Conservation (phyloP, 2,329 filamentous ascomycete species). For the Clonostachys byssicola region DNA sequence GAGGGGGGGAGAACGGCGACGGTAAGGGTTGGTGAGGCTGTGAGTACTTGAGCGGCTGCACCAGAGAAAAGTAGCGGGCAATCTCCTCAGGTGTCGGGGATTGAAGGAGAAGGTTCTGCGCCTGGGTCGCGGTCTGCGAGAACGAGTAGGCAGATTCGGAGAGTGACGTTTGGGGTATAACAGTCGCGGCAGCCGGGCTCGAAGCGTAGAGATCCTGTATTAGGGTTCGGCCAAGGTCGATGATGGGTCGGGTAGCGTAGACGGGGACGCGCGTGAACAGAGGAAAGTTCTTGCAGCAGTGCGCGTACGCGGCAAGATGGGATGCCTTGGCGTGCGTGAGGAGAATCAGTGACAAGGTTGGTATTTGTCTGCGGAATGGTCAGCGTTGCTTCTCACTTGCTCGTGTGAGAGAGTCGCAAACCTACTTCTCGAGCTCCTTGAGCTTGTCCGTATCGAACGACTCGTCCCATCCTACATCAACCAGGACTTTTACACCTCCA, state of each 20-base stretch:
- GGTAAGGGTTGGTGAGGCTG: constrained; percentile 89
- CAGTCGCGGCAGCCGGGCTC: constrained; percentile 80
- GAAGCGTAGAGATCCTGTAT: constrained; percentile 91
- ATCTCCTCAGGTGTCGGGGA: constrained; percentile 86
- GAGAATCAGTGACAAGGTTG: constrained; percentile 88
- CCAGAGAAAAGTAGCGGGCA: constrained; percentile 82
- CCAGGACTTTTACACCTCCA: constrained; percentile 89
- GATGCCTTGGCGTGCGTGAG: constrained; percentile 90
- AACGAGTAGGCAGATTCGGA: constrained; percentile 56
- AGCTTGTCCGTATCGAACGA: constrained; percentile 79
- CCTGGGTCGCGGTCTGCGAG: constrained; percentile 38
- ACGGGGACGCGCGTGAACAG: constrained; percentile 88
- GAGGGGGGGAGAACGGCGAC: constrained; percentile 81
- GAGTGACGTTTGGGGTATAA: constrained; percentile 71
- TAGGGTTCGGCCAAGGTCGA: constrained; percentile 85
- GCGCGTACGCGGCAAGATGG: constrained; percentile 89
- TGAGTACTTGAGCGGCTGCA: constrained; percentile 92
- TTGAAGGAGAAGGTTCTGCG: constrained; percentile 54
- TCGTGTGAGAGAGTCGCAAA: constrained; percentile 62
- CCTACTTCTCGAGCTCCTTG: constrained; percentile 83
- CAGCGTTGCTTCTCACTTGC: neutral
- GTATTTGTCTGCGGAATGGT: constrained; percentile 62
- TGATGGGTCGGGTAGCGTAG: constrained; percentile 91
- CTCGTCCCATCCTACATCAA: constrained; percentile 96
- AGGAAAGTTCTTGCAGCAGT: constrained; percentile 96